Evolutionary conservation across 495 filamentous ascomycete genomes (phyloP).

Genomic region (Podospora anserina): DNA sequence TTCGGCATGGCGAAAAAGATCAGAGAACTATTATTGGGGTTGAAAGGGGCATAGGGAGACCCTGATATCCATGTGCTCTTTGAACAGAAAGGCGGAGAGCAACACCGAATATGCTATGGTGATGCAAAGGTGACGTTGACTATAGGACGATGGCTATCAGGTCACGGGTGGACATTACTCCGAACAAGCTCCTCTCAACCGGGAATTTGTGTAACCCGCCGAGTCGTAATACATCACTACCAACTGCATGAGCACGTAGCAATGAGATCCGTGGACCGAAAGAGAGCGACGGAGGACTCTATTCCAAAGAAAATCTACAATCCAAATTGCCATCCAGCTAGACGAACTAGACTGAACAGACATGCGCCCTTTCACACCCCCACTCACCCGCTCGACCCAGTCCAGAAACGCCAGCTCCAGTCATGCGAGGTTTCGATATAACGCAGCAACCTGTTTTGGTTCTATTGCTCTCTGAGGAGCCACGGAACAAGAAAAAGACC

Average conservation of each 20-base stretch:
- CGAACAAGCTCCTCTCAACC: not conserved
- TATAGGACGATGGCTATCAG: not conserved
- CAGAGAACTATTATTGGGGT: too few species aligned
- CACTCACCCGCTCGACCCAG: not conserved
- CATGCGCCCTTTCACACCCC: not conserved
- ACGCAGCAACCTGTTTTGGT: not conserved
- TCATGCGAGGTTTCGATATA: not conserved
- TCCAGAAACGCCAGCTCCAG: not conserved
- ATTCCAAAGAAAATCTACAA: not conserved
- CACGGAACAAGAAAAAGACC: not conserved
- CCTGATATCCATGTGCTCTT: not conserved
- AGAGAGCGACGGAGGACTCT: not conserved
- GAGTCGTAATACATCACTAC: not conserved
- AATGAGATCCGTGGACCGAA: not conserved
- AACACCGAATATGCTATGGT: not conserved
- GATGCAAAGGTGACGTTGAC: not conserved
- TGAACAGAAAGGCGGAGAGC: not conserved
- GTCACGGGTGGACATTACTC: not conserved
- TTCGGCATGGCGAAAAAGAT: too few species aligned
- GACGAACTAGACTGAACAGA: not conserved
- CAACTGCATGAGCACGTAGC: not conserved
- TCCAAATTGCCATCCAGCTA: not conserved
- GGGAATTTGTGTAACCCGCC: not conserved
- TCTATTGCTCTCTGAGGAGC: not conserved
- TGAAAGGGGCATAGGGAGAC: not conserved